Base-by-base conservation (phyloP, 73 alveolate species). In the Paramecium tetraurelia region DNA sequence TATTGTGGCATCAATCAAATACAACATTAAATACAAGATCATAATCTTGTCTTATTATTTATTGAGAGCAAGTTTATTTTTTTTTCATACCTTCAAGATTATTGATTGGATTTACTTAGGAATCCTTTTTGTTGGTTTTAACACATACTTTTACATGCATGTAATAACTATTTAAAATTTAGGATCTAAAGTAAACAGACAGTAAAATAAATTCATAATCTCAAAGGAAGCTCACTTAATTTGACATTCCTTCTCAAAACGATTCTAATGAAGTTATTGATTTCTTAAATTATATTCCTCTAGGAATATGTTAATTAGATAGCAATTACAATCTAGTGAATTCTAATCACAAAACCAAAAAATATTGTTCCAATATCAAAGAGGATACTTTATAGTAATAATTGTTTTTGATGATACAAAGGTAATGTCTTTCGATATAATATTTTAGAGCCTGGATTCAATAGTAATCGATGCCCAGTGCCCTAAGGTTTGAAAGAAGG, bases 371-470 rank as follows among this genome's bases (percentile, higher is more conserved):
- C 3, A 38, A 41, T 35, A 22, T 75, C 59, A 38, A 35, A 75
- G 87, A 75, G 6, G 87, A 41, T 29, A 35, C 8, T 11, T 75
- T 75, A 14, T 29, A 75, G 35, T 35, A 75, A 38, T 11, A 33
- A 35, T 11, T 75, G n/a, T 75, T 75, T 75, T 29, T 75, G 69
- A 75, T 75, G 87, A 75, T 75, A 3, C n/a, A 75, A 75, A 75
- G 59, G 87, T 75, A 75, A 53, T 18, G 27, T 75, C 36, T 0
- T 20, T 53, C 21, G 38, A 4, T 3, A 2, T 3, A 38, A 16
- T 12, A 29, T 12, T n/a, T 38, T 38, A 75, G 87, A 38, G 87
- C 87, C 4, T 75, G 59, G 58, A 29, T 75, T 0, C 59, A 75
- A 22, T 18, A 31, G 6, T 33, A 63, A 33, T 63, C 1, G 21